A percentile compares a stretch with the other conserved stretches of the same genome.
phyloP scores from a whole-genome alignment of 306 rosid genomes.

The Inga laurina region DNA sequence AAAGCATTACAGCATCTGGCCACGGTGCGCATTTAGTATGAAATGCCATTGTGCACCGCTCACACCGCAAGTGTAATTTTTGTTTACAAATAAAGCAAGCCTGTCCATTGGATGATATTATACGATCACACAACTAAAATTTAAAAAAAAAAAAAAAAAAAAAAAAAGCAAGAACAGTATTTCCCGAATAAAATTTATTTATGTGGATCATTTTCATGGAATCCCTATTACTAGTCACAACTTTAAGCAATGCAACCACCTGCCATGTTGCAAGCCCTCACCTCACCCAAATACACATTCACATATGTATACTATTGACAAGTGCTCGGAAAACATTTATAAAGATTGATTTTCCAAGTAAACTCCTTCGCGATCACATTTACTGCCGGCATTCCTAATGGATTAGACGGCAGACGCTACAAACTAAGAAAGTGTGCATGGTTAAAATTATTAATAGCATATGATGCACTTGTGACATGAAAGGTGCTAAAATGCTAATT shows the following conservation, averaged over 20 bases:
- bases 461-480: background rate
- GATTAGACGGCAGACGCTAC: slow-evolving; percentile 1
- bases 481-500: background rate
- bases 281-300: background rate
- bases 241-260: background rate
- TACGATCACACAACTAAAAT: background rate
- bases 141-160: background rate
- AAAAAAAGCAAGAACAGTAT: background rate
- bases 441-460: background rate
- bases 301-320: background rate
- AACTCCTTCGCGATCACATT: background rate
- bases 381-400: background rate
- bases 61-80: slow-evolving; percentile 62
- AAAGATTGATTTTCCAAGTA: slow-evolving; percentile 5
- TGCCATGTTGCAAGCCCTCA: background rate
- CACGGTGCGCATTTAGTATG: slow-evolving; percentile 86
- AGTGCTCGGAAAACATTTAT: background rate
- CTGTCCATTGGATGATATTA: slow-evolving; percentile 42
- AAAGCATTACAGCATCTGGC: slow-evolving; percentile 63
- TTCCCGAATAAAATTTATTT: background rate
- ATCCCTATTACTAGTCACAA: slow-evolving; percentile 4
- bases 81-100: slow-evolving; percentile 80
- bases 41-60: slow-evolving; percentile 64
- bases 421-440: background rate
- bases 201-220: background rate